phyloP scores from a whole-genome alignment of 2,329 filamentous ascomycete genomes.

The Fusarium longipes region DNA sequence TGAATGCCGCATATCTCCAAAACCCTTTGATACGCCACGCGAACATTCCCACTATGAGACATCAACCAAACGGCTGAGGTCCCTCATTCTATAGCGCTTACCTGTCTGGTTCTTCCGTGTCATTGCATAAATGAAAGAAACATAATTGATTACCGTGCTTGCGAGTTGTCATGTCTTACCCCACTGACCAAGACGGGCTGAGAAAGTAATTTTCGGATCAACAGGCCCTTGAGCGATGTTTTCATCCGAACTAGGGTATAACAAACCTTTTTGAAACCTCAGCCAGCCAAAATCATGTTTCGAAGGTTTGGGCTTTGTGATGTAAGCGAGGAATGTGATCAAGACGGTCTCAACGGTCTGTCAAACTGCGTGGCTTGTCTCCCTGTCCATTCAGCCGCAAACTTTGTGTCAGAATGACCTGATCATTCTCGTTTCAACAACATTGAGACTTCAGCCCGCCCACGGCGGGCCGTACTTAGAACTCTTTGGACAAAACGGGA shows the following conservation, averaged over 20 bases:
- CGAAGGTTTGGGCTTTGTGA: not conserved
- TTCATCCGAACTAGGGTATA: not conserved
- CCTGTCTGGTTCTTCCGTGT: too few species aligned
- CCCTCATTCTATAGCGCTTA: too few species aligned
- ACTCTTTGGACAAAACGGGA: not conserved
- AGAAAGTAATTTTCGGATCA: not conserved
- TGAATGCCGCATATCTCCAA: slow-evolving; percentile 3
- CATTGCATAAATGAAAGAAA: too few species aligned
- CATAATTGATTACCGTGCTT: too few species aligned
- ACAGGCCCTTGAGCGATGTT: not conserved
- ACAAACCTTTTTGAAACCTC: not conserved
- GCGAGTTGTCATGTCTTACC: too few species aligned
- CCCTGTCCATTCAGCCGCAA: not conserved
- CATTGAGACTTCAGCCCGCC: not conserved
- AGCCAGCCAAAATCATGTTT: not conserved
- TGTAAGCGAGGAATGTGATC: slow-evolving; percentile 5
- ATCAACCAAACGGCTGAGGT: not conserved
- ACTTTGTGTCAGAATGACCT: not conserved
- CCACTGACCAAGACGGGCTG: not conserved
- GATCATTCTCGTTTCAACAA: not conserved
- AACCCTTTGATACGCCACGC: not conserved
- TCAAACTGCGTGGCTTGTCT: not conserved
- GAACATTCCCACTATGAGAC: not conserved
- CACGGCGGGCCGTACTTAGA: not conserved
- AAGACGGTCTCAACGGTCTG: not conserved